Evolutionary conservation across 116 monocot species (phyloP).

Genomic region (Iris pallida): DNA sequence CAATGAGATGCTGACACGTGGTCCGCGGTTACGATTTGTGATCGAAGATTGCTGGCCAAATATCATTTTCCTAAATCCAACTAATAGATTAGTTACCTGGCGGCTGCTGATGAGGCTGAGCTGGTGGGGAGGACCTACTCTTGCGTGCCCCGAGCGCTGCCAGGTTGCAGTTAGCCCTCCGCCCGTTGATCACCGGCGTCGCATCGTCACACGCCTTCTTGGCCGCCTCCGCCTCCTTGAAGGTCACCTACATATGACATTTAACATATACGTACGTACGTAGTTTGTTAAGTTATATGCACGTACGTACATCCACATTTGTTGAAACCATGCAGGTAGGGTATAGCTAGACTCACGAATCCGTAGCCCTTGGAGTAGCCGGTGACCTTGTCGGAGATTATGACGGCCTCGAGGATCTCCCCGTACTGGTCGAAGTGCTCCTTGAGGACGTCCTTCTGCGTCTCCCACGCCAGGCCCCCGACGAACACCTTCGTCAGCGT

Average conservation of each 20-base stretch:
- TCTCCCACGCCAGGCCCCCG: conserved; percentile 79
- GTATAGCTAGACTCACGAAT: conserved; percentile 64
- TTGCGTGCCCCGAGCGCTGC: conserved; percentile 70
- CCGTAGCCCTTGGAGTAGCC: conserved; percentile 84
- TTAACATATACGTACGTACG: no score
- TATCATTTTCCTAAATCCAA: no score
- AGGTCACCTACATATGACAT: conserved; percentile 58
- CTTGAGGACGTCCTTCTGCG: conserved; percentile 44
- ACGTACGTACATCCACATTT: no score
- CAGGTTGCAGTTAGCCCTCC: conserved; percentile 84
- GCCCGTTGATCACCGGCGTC: conserved; percentile 75
- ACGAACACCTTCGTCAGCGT: conserved; percentile 78
- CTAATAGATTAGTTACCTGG: neutral
- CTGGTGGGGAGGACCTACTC: conserved; percentile 37
- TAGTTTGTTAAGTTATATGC: no score
- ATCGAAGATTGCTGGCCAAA: no score
- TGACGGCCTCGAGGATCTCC: conserved; percentile 77
- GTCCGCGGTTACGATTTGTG: no score
- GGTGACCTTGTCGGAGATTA: conserved; percentile 70
- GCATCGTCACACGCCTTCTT: conserved; percentile 88
- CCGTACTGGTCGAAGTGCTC: conserved; percentile 57
- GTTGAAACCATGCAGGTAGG: no score
- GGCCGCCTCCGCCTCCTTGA: conserved; percentile 78
- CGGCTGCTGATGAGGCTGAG: conserved; percentile 28
- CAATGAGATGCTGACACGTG: no score